Percentiles rank a stretch among this genome's conserved stretches.
Evolutionary conservation across 768 basidiomycete genomes (phyloP).

Genomic region (Hypsizygus marmoreus): DNA sequence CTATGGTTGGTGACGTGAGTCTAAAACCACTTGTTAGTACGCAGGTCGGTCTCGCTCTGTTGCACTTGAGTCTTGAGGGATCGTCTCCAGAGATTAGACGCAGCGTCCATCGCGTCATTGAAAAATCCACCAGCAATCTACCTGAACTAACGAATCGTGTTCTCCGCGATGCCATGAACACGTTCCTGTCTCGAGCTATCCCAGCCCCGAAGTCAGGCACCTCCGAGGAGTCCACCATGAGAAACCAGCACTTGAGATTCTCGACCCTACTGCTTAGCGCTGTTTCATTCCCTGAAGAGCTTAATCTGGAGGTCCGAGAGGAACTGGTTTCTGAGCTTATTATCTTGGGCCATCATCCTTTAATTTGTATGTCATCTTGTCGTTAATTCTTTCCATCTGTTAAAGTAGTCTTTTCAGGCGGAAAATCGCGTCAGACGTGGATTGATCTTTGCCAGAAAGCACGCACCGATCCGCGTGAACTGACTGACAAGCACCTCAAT

Average conservation of each 20-base stretch:
- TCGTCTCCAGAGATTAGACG: conserved; percentile 55
- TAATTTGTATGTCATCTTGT: conserved; percentile 48
- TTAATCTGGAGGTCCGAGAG: conserved; percentile 43
- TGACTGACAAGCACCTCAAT: conserved; percentile 54
- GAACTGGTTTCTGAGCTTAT: conserved; percentile 53
- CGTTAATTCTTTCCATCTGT: neutral
- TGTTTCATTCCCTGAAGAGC: conserved; percentile 45
- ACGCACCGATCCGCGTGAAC: conserved; percentile 61
- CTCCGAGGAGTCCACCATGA: conserved; percentile 32
- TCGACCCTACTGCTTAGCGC: conserved; percentile 55
- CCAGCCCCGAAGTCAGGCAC: conserved; percentile 24
- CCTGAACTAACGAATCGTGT: conserved; percentile 55
- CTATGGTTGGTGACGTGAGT: too few relatives aligned
- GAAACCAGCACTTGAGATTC: conserved; percentile 55
- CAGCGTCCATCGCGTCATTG: conserved; percentile 43
- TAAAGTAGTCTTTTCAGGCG: conserved; percentile 33
- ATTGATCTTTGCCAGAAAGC: conserved; percentile 80
- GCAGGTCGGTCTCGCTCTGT: conserved; percentile 63
- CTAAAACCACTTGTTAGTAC: conserved; percentile 37
- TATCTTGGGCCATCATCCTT: conserved; percentile 74
- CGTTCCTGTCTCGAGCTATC: conserved; percentile 43
- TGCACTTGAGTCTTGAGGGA: conserved; percentile 70
- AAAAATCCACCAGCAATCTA: conserved; percentile 32
- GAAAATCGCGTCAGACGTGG: conserved; percentile 66
- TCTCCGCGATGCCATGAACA: conserved; percentile 59